phyloP scores from a whole-genome alignment of 2,329 filamentous ascomycete genomes.

The Xylariaceae sp. region DNA sequence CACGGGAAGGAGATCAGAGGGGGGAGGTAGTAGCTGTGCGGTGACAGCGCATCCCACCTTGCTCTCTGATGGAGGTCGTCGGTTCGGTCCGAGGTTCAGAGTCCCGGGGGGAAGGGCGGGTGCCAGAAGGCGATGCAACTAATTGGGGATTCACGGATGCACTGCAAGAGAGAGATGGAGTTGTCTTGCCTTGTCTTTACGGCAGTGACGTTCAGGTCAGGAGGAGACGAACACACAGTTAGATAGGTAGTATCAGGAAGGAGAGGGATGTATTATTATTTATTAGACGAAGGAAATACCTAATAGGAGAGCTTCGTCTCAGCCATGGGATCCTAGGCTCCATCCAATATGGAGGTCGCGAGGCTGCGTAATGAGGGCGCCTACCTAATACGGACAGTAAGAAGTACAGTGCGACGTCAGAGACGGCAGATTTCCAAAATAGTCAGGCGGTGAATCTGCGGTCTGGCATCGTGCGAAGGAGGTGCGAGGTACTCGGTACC shows the following conservation, averaged over 20 bases:
- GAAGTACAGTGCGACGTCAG: neutral
- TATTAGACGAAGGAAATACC: neutral
- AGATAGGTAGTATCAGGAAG: constrained; percentile 1
- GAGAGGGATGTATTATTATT: neutral
- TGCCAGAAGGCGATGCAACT: constrained; percentile 8
- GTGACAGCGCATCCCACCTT: constrained; percentile 22
- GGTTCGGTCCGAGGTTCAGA: constrained; percentile 8
- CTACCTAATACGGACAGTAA: neutral
- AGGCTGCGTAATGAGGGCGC: constrained; percentile 12
- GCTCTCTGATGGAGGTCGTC: constrained; percentile 1
- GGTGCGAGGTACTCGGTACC: too few species aligned
- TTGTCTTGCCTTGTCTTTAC: neutral
- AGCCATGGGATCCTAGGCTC: neutral
- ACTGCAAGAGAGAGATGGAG: neutral
- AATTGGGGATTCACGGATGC: neutral
- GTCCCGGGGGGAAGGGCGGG: constrained; percentile 11
- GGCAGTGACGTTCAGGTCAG: constrained; percentile 2
- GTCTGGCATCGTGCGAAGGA: neutral
- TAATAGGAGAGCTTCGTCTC: neutral
- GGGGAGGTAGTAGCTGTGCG: constrained; percentile 20
- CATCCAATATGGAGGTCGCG: constrained; percentile 1
- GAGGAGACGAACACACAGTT: constrained; percentile 12
- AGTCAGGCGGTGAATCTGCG: neutral
- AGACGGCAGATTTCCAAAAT: neutral
- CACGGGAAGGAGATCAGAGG: constrained; percentile 18